Percentiles rank a stretch among this genome's conserved stretches.
phyloP scores from a whole-genome alignment of 306 rosid genomes.

The Malus domestica region ASM211411v1 NC_041791.1:37068501-37069000 shows the following conservation, averaged over 20 bases:
- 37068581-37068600: constrained; percentile 92
- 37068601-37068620: constrained; percentile 14
- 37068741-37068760: constrained; percentile 86
- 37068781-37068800: constrained; percentile 8
- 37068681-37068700: constrained; percentile 91
- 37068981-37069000: neutral
- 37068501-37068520: constrained; percentile 88
- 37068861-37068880: constrained; percentile 99
- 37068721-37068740: constrained; percentile 98
- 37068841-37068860: constrained; percentile 93
- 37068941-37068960: neutral
- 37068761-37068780: constrained; percentile 17
- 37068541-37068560: constrained; percentile 98
- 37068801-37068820: constrained; percentile 7
- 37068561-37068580: constrained; percentile 97
- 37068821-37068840: constrained; percentile 60
- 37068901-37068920: constrained; percentile 63
- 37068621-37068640: constrained; percentile 9
- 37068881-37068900: constrained; percentile 98
- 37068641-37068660: constrained; percentile 27
- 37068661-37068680: constrained; percentile 66
- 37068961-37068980: neutral
- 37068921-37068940: neutral
- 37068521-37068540: constrained; percentile 66
- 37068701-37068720: constrained; percentile 95